A percentile compares a stretch with the other conserved stretches of the same genome.
Conservation (phyloP, 225 moss, liverwort and hornwort species). For the Marchantia polymorpha region DNA sequence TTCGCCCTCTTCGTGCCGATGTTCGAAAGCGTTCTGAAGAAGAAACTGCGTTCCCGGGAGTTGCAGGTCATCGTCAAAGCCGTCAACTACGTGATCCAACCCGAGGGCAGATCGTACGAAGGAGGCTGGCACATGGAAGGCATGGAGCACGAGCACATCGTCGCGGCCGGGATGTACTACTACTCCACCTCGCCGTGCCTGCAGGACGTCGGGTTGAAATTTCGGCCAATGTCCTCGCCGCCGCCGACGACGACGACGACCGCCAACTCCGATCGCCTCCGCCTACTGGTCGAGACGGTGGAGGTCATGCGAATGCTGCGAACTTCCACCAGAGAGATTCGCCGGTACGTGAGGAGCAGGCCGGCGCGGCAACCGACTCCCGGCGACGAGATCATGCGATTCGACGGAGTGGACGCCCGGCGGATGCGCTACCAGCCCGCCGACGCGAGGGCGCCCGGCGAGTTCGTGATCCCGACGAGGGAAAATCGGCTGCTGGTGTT, state of each 20-base stretch:
- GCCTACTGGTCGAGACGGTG: background rate
- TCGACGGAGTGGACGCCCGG: background rate
- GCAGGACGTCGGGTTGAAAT: slow-evolving; percentile 3
- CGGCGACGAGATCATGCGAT: background rate
- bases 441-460: background rate
- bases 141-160: slow-evolving; percentile 13
- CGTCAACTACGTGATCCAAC: slow-evolving; percentile 3
- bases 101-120: background rate
- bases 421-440: background rate
- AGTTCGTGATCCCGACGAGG: background rate
- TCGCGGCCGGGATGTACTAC: slow-evolving; percentile 18
- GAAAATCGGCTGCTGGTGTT: slow-evolving; percentile 7
- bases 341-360: background rate
- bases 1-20: slow-evolving; percentile 7
- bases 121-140: slow-evolving; percentile 11
- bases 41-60: background rate
- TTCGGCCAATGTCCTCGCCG: background rate
- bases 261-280: background rate
- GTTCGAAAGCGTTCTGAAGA: slow-evolving; percentile 1
- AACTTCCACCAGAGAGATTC: background rate
- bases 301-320: background rate
- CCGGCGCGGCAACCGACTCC: background rate
- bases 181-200: slow-evolving; percentile 6
- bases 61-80: slow-evolving; percentile 10
- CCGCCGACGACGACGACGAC: too few relatives aligned